phyloP scores from a whole-genome alignment of 2,329 filamentous ascomycete species.

The Thyridium curvatum region DNA sequence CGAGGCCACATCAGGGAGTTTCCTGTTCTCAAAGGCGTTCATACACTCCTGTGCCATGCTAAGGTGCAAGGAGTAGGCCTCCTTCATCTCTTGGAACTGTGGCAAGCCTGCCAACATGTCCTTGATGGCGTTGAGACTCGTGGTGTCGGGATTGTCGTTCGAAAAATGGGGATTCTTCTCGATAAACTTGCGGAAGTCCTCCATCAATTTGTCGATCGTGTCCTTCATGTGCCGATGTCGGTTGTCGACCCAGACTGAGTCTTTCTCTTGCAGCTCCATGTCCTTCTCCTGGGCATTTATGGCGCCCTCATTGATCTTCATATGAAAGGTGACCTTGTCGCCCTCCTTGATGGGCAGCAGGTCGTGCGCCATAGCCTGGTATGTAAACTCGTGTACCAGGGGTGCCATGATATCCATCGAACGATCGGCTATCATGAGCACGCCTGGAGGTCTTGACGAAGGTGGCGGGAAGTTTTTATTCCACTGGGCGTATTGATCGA shows the following conservation, averaged over 20 bases:
- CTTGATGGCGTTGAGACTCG: conserved; percentile 83
- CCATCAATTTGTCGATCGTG: conserved; percentile 86
- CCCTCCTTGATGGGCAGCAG: conserved; percentile 81
- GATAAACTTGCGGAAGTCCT: conserved; percentile 88
- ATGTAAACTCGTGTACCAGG: conserved; percentile 91
- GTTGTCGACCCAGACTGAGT: conserved; percentile 93
- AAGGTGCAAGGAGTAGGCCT: conserved; percentile 87
- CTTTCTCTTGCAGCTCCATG: conserved; percentile 83
- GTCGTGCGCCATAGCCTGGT: conserved; percentile 97
- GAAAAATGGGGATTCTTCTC: conserved; percentile 89
- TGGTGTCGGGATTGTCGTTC: conserved; percentile 61
- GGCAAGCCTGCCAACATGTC: conserved; percentile 95
- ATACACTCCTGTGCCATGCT: conserved; percentile 98
- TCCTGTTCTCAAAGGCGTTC: conserved; percentile 81
- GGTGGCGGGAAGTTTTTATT: conserved; percentile 79
- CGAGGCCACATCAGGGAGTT: conserved; percentile 79
- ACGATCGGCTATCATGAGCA: conserved; percentile 82
- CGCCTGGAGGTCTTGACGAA: conserved; percentile 70
- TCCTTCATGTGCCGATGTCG: conserved; percentile 97
- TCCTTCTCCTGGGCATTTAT: conserved; percentile 73
- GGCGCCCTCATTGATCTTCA: conserved; percentile 68
- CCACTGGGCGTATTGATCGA: conserved; percentile 82
- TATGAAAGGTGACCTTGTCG: conserved; percentile 82
- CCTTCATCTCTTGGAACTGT: conserved; percentile 93
- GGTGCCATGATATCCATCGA: conserved; percentile 90